These are phyloP conservation scores for Pythium aphanidermatum DNA, from an alignment of 352 stramenopile species.

Conservation along the genomic window DNA sequence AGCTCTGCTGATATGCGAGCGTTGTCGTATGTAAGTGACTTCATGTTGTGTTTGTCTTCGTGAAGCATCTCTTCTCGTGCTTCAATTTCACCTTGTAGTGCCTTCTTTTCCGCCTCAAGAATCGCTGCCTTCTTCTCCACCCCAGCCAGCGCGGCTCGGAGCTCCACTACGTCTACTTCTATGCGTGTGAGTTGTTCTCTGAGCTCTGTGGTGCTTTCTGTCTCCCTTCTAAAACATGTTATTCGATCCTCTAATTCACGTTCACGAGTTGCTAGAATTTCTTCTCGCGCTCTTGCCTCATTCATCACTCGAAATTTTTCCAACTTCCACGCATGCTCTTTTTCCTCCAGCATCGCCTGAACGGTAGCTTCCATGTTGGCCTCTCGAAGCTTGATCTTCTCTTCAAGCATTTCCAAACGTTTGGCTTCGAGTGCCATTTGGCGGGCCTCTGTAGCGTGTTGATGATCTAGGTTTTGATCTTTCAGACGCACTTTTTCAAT, in stretches of 20 bases:
- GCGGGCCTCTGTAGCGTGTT: constrained; percentile 37
- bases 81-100: constrained; percentile 1
- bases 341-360: constrained; percentile 33
- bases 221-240: constrained; percentile 1
- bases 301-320: constrained; percentile 27
- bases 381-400: constrained; percentile 38
- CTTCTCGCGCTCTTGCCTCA: constrained; percentile 20
- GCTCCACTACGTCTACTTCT: constrained; percentile 7
- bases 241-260: constrained; percentile 1
- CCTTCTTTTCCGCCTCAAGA: constrained; percentile 10
- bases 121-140: constrained; percentile 1
- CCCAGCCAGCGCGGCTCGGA: neutral
- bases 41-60: constrained; percentile 22
- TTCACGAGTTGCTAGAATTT: constrained; percentile 30
- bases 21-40: constrained; percentile 19
- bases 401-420: constrained; percentile 39
- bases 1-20: constrained; percentile 12
- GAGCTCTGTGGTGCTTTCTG: constrained; percentile 5
- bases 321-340: constrained; percentile 41
- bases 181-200: constrained; percentile 6
- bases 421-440: constrained; percentile 40
- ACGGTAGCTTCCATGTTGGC: constrained; percentile 37
- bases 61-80: constrained; percentile 4
- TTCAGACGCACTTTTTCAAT: constrained; percentile 54
- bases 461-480: constrained; percentile 41